A percentile compares a stretch with the other conserved stretches of the same genome.
Evolutionary conservation across 352 stramenopile species (phyloP).

Genomic region (Phytophthora megakarya): DNA sequence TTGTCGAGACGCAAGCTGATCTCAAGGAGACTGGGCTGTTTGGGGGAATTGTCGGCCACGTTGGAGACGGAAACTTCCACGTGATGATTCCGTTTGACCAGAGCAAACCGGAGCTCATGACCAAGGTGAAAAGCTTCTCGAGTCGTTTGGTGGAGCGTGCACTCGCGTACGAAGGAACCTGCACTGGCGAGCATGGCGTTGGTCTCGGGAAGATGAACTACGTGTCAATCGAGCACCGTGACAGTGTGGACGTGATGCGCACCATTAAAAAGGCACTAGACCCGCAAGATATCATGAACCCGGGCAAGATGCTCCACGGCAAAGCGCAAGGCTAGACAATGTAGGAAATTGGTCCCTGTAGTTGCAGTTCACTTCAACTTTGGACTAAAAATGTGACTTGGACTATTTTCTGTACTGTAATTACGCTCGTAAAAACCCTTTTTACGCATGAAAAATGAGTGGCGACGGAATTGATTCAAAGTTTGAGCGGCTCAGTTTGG

Average conservation of each 20-base stretch:
- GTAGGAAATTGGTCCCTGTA: neutral
- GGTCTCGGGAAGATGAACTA: constrained; percentile 95
- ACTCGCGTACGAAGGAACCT: constrained; percentile 91
- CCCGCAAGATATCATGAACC: constrained; percentile 96
- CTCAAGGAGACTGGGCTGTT: constrained; percentile 86
- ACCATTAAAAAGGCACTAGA: constrained; percentile 95
- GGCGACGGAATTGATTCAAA: too few species aligned
- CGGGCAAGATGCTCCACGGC: constrained; percentile 94
- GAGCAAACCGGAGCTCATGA: constrained; percentile 82
- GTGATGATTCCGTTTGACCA: constrained; percentile 93
- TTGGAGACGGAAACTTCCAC: constrained; percentile 98
- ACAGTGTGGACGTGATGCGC: constrained; percentile 92
- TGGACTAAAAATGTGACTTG: constrained; percentile 7
- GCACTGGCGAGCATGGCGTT: constrained; percentile 97
- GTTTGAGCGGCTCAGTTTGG: too few species aligned
- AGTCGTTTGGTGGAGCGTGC: constrained; percentile 73
- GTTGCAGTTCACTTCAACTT: constrained; percentile 13
- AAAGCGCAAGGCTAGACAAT: constrained; percentile 10
- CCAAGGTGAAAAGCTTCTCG: constrained; percentile 88
- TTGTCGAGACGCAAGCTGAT: constrained; percentile 91
- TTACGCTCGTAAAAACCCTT: constrained; percentile 23
- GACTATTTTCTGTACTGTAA: constrained; percentile 17
- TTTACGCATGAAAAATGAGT: constrained; percentile 24
- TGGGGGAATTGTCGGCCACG: constrained; percentile 90
- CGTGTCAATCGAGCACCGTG: constrained; percentile 88